These are phyloP conservation scores for Cytospora leucostoma DNA, from an alignment of 2,329 filamentous ascomycete species.

Conservation along the genomic window DNA sequence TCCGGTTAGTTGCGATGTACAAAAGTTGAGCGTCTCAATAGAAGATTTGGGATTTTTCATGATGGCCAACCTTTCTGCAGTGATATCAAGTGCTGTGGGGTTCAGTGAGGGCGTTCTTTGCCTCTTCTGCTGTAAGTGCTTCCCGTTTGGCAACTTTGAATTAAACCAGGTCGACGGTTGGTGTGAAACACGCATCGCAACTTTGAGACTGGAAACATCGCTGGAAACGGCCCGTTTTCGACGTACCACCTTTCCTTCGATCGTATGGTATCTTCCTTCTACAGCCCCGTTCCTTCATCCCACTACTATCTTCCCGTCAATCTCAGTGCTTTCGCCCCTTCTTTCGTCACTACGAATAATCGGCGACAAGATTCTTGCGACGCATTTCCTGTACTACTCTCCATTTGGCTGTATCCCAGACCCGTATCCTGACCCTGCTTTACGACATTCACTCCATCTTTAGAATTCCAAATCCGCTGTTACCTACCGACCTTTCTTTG, in stretches of 20 bases:
- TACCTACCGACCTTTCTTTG: neutral
- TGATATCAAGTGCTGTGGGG: neutral
- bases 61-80: conserved; percentile 1
- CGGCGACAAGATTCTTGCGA: neutral
- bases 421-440: neutral
- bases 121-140: neutral
- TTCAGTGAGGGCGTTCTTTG: neutral
- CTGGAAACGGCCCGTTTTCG: neutral
- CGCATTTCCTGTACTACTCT: neutral
- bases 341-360: neutral
- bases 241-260: neutral
- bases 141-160: neutral
- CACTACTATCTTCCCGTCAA: neutral
- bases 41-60: conserved; percentile 16
- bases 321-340: neutral
- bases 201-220: neutral
- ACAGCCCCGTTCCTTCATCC: neutral
- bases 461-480: neutral
- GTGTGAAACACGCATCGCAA: neutral
- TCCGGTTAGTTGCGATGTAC: conserved; percentile 23
- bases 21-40: conserved; percentile 27
- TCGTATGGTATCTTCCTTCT: neutral
- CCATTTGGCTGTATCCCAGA: neutral
- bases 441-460: neutral
- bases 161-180: neutral